phyloP scores from a whole-genome alignment of 805 yeast genomes.

The Kluyveromyces lactis region DNA sequence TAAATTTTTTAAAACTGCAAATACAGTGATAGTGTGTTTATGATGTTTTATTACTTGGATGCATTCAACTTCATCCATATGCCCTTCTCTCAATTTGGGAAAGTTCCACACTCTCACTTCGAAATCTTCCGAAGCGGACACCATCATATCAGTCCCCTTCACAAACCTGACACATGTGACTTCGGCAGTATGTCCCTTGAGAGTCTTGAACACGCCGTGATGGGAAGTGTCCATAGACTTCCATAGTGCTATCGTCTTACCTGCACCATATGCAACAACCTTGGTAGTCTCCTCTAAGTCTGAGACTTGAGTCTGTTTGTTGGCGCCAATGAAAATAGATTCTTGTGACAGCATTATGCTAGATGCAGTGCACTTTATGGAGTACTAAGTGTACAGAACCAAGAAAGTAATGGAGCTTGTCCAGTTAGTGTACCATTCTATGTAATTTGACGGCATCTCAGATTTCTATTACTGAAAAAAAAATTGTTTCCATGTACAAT shows the following conservation, averaged over 20 bases:
- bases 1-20: slow-evolving; percentile 36
- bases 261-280: slow-evolving; percentile 66
- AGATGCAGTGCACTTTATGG: no score
- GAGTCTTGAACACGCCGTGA: slow-evolving; percentile 44
- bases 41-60: slow-evolving; percentile 34
- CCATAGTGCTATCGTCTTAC: slow-evolving; percentile 59
- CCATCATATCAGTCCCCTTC: slow-evolving; percentile 36
- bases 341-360: slow-evolving; percentile 29
- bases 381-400: background rate
- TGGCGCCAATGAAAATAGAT: slow-evolving; percentile 66
- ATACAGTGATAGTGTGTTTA: slow-evolving; percentile 43
- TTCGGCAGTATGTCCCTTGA: slow-evolving; percentile 52
- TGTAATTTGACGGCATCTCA: no score
- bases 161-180: slow-evolving; percentile 62
- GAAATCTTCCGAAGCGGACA: slow-evolving; percentile 65
- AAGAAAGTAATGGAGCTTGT: no score
- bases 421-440: no score
- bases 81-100: slow-evolving; percentile 1
- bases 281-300: slow-evolving; percentile 36
- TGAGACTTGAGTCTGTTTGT: slow-evolving; percentile 52
- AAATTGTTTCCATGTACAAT: background rate
- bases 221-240: slow-evolving; percentile 38
- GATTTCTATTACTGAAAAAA: no score
- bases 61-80: slow-evolving; percentile 12
- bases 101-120: slow-evolving; percentile 52